Base-by-base conservation (phyloP, 768 basidiomycete genomes). In the Mycena haematopus region DNA sequence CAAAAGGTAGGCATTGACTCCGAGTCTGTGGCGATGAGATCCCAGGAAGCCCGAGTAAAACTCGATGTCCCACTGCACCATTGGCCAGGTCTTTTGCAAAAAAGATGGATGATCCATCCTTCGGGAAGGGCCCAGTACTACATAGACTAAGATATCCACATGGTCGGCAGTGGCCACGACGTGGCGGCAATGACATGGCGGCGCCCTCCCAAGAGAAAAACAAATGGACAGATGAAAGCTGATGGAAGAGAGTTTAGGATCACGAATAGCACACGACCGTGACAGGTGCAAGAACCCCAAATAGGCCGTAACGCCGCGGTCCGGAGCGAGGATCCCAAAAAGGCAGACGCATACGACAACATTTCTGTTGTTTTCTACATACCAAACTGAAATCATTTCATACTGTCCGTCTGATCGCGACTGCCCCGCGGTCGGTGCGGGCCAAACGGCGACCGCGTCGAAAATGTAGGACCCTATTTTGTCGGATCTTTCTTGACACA, bases 211-310 rank as follows among this genome's bases (percentile, higher is more conserved):
- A 27, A 62, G 29, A 17, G 6, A 2, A 51, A n/a, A 38, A 52
- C 27, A 49, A 56, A 5, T 50, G 10, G 25, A 36, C 29, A 50
- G 44, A 45, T 13, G 22, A 22, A 24, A 24, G n/a, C 29, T 50
- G 44, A 45, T 24, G 44, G 22, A 45, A 31, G 25, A 52, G 49
- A 47, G 50, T 62, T 62, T 62, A 58, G 42, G 35, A 56, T 62
- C 55, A 56, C 33, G 60, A 56, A 62, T 54, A 45, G 11, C 44
- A 45, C 52, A 25, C 21, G 29, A 1, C 19, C 13, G 36, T 49
- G 46, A 57, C 22, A 40, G 19, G 15, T 51, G 47, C 19, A 62
- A 56, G 54, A 62, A 62, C 60, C 60, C 60, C 60, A 47, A 62
- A 62, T 56, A 13, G 54, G 60, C 40, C 60, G 60, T 40, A 36